phyloP scores from a whole-genome alignment of 805 yeast species.

The Jamesozyma rosinii region DNA sequence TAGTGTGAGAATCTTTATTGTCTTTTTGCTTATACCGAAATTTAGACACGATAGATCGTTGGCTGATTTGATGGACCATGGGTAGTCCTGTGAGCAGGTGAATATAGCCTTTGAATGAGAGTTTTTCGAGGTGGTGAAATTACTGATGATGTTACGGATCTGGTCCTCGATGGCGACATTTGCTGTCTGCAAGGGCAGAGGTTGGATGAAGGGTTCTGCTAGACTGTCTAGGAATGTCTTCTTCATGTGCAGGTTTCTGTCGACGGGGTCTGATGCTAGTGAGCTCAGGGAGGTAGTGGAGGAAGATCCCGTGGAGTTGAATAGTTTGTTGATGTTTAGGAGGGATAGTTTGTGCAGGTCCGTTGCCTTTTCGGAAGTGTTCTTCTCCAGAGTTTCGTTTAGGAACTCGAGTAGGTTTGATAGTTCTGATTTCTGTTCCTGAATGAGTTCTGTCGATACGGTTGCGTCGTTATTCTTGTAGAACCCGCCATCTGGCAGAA shows the following conservation, averaged over 20 bases:
- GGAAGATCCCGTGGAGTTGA: constrained; percentile 8
- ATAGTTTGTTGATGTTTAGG: constrained; percentile 21
- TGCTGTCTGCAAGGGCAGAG: constrained; percentile 12
- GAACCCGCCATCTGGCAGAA: not conserved
- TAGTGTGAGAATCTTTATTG: constrained; percentile 51
- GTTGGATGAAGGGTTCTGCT: constrained; percentile 26
- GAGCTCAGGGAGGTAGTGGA: not conserved
- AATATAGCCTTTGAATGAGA: constrained; percentile 72
- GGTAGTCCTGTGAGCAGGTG: constrained; percentile 63
- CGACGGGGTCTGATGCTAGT: not conserved
- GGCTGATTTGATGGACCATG: constrained; percentile 73
- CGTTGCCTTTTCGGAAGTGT: constrained; percentile 18
- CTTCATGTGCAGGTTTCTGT: constrained; percentile 11
- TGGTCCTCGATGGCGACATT: constrained; percentile 4
- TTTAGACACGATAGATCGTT: constrained; percentile 81
- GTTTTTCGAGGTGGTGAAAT: constrained; percentile 57
- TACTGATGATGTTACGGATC: constrained; percentile 37
- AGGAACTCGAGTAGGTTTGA: constrained; percentile 16
- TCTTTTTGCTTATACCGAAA: constrained; percentile 65
- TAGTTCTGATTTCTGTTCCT: constrained; percentile 19
- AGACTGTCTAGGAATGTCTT: constrained; percentile 20
- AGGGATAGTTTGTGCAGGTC: constrained; percentile 24
- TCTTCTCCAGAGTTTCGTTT: constrained; percentile 22
- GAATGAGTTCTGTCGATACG: constrained; percentile 13
- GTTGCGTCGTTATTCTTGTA: constrained; percentile 9